These are phyloP conservation scores for Pulicaria dysenterica DNA, from an alignment of 129 eudicot genomes.

Conservation along the genomic window DNA sequence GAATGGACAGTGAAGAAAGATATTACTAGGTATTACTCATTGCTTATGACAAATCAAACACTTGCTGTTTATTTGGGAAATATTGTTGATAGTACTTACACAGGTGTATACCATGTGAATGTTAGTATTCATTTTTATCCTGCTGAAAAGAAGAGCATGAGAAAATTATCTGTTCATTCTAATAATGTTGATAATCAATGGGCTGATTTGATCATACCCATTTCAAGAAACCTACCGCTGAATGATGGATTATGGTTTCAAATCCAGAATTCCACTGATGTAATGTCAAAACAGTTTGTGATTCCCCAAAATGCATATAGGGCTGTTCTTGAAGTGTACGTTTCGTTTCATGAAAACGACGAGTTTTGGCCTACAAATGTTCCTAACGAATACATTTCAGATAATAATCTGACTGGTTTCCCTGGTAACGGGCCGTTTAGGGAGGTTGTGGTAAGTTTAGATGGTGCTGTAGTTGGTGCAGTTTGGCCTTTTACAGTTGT, in stretches of 20 bases:
- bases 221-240: slow-evolving; percentile 59
- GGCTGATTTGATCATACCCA: slow-evolving; percentile 83
- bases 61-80: slow-evolving; percentile 79
- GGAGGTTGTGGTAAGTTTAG: slow-evolving; percentile 72
- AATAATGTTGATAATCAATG: slow-evolving; percentile 18
- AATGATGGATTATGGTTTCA: slow-evolving; percentile 89
- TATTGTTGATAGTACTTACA: slow-evolving; percentile 60
- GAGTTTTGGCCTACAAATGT: slow-evolving; percentile 77
- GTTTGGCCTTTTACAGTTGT: slow-evolving; percentile 86
- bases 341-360: slow-evolving; percentile 83
- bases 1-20: slow-evolving; percentile 76
- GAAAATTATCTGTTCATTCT: neutral
- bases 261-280: slow-evolving; percentile 51
- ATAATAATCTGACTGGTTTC: slow-evolving; percentile 52
- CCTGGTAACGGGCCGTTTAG: slow-evolving; percentile 86
- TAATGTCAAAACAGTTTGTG: slow-evolving; percentile 44
- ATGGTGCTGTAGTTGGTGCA: slow-evolving; percentile 59
- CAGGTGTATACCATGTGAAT: slow-evolving; percentile 83
- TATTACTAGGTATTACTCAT: slow-evolving; percentile 63
- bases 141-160: slow-evolving; percentile 21
- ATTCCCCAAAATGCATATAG: slow-evolving; percentile 65
- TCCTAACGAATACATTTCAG: slow-evolving; percentile 57
- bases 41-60: slow-evolving; percentile 58
- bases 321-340: slow-evolving; percentile 84
- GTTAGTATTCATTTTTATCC: slow-evolving; percentile 65